Base-by-base conservation (phyloP, 208 protist species). In the Trypanosoma platydactyli region DNA sequence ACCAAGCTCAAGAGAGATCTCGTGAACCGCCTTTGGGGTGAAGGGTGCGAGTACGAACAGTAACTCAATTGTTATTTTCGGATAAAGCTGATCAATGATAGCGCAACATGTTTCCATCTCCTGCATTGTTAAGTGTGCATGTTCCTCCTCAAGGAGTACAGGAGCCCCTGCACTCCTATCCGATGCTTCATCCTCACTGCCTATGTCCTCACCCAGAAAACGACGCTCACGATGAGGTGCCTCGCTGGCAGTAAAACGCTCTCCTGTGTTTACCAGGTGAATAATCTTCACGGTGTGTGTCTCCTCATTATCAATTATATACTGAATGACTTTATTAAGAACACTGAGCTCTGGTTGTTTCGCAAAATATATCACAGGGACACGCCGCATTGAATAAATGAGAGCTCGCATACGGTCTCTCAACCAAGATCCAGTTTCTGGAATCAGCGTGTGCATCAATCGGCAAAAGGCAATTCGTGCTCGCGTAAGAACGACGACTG, bases 271-370 rank as follows among this genome's bases (percentile, higher is more conserved):
- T 30, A 57, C 9, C 25, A 89, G 64, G 55, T 91, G 80, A 11
- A 86, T 68, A 30, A 89, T 72, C 58, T 76, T 80, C 38, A 92
- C 65, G 68, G 79, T 84, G 49, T 82, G 73, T 22, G 89, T 91
- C n/a, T 84, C 74, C 54, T 95, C 89, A 68, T 94, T 95, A 20
- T 88, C 73, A 48, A 84, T 54, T 15, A 95, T 73, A 63, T 95
- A 95, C 24, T 84, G 57, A 5, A 88, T 68, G 0, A 77, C 83
- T 73, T 95, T 95, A 65, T 90, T 91, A 6, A 95, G 55, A 48
- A 81, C 68, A 16, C 68, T 61, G 18, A 87, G 54, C 44, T 86
- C 69, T 48, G 81, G 56, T 22, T 79, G 71, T 41, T 81, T 87
- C 12, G 82, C 75, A 69, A 94, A 94, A 59, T 91, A 95, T 2